These are phyloP conservation scores for Candida sphagnicola DNA, from an alignment of 805 yeast genomes.

Conservation along the genomic window DNA sequence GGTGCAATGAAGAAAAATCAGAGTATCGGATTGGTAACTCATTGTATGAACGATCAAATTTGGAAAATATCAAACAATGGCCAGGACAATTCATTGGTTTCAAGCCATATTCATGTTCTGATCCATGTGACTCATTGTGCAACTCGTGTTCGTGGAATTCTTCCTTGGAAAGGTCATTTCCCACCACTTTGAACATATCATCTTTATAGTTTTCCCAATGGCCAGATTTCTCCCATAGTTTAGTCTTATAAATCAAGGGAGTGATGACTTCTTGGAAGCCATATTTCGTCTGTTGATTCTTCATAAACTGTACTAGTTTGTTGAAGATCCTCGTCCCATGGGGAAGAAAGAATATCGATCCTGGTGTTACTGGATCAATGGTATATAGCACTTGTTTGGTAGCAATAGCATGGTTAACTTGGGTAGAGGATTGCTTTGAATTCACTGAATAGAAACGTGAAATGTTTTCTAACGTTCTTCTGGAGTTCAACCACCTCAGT, in stretches of 20 bases:
- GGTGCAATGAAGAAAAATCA: slow-evolving; percentile 87
- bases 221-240: slow-evolving; percentile 87
- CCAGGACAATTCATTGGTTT: slow-evolving; percentile 98
- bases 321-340: slow-evolving; percentile 88
- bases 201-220: slow-evolving; percentile 95
- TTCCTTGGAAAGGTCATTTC: slow-evolving; percentile 40
- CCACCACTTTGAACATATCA: slow-evolving; percentile 88
- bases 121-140: slow-evolving; percentile 11
- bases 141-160: slow-evolving; percentile 12
- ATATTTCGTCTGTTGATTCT: slow-evolving; percentile 70
- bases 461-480: neutral
- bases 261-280: slow-evolving; percentile 92
- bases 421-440: slow-evolving; percentile 23
- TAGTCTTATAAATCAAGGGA: slow-evolving; percentile 79
- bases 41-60: slow-evolving; percentile 73
- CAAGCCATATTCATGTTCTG: slow-evolving; percentile 57
- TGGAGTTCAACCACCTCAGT: neutral
- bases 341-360: slow-evolving; percentile 87
- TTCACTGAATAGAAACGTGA: neutral
- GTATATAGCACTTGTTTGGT: slow-evolving; percentile 70
- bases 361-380: slow-evolving; percentile 82
- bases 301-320: slow-evolving; percentile 76
- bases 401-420: slow-evolving; percentile 45
- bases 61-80: slow-evolving; percentile 79
- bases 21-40: slow-evolving; percentile 84